Conservation (phyloP, 441 rosid species). For the Euphorbia schlechtendalii region DNA sequence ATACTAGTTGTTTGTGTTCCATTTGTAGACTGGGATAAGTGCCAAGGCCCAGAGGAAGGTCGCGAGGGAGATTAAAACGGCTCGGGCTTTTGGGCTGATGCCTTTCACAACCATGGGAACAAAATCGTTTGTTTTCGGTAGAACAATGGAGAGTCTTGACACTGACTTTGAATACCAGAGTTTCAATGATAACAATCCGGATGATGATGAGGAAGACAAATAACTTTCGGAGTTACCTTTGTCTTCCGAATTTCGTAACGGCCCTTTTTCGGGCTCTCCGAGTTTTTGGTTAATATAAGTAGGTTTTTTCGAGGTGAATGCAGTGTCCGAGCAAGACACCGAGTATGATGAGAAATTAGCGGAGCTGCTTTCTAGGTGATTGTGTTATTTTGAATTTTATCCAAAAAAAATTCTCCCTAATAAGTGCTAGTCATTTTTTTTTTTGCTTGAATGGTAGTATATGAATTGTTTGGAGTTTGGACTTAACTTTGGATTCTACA, state of each 20-base stretch:
- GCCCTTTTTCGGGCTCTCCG: not conserved
- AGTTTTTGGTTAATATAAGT: not conserved
- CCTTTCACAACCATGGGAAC: constrained; percentile 93
- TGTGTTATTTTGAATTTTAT: not conserved
- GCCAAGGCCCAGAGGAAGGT: constrained; percentile 91
- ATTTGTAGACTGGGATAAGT: constrained; percentile 61
- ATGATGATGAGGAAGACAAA: constrained; percentile 7
- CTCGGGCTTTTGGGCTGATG: constrained; percentile 79
- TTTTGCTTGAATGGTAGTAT: not conserved
- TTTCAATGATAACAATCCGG: constrained; percentile 13
- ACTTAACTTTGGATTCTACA: not conserved
- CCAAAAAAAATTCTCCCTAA: not conserved
- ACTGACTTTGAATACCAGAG: constrained; percentile 44
- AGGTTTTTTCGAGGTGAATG: not conserved
- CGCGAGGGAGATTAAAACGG: constrained; percentile 90
- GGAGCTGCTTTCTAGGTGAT: not conserved
- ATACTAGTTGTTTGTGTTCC: constrained; percentile 2
- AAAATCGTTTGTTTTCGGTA: constrained; percentile 56
- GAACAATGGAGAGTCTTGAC: constrained; percentile 51
- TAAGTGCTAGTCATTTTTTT: too few relatives aligned
- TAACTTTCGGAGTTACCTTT: not conserved
- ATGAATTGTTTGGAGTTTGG: not conserved
- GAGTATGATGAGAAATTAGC: not conserved
- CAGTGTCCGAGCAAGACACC: not conserved
- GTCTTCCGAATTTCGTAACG: not conserved